These are phyloP conservation scores for Paradendryphiella salina DNA, from an alignment of 2,329 filamentous ascomycete genomes.

Conservation along the genomic window DNA sequence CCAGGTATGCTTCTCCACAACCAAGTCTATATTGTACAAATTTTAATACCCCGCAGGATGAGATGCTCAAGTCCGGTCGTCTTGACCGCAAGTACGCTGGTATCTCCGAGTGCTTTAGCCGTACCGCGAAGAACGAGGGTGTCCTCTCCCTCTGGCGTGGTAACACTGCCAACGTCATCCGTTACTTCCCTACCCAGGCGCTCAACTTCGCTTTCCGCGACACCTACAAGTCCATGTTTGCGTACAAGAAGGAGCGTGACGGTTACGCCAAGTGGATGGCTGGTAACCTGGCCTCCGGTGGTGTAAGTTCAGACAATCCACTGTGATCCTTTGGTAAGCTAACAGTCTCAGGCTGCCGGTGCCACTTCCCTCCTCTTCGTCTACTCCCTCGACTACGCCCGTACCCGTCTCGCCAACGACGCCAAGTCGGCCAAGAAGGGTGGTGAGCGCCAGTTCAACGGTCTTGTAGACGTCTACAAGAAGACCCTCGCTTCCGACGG, in stretches of 20 bases:
- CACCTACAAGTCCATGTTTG: conserved; percentile 99
- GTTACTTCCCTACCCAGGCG: conserved; percentile 99
- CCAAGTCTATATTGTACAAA: not conserved
- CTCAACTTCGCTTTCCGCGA: conserved; percentile 99
- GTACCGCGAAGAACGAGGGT: conserved; percentile 90
- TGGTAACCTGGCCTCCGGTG: conserved; percentile 99
- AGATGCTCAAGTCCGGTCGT: conserved; percentile 99
- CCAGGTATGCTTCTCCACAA: conserved; percentile 71
- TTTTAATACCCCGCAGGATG: conserved; percentile 69
- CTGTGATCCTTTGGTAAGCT: conserved; percentile 2
- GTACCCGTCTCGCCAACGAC: conserved; percentile 99
- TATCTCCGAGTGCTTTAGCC: conserved; percentile 92
- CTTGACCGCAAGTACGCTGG: conserved; percentile 96
- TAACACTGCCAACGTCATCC: conserved; percentile 99
- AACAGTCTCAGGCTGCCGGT: conserved; percentile 74
- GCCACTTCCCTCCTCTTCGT: conserved; percentile 99
- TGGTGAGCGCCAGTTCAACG: conserved; percentile 99
- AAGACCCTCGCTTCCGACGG: conserved; percentile 99
- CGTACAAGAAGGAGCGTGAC: conserved; percentile 99
- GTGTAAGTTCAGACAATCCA: conserved; percentile 67
- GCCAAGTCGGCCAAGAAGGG: conserved; percentile 97
- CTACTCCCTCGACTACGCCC: conserved; percentile 99
- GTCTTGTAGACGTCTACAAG: conserved; percentile 98
- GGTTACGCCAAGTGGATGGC: conserved; percentile 99
- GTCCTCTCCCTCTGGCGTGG: conserved; percentile 95